Evolutionary conservation across 305 asterid genomes (phyloP).

Genomic region (Andrographis paniculata): DNA sequence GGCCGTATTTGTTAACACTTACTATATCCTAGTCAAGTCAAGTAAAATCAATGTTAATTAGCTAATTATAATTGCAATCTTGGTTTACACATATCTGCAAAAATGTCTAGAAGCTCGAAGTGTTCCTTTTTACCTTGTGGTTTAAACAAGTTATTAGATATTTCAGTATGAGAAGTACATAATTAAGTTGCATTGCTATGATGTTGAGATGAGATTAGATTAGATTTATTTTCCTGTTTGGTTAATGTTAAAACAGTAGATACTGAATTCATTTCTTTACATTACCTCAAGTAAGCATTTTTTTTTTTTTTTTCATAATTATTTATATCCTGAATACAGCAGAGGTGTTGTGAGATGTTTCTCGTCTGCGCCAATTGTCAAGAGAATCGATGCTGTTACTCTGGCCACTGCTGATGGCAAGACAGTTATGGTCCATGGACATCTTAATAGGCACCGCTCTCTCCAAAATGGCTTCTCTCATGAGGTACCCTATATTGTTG

Average conservation of each 20-base stretch:
- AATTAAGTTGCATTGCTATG: no score
- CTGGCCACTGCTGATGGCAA: constrained; percentile 56
- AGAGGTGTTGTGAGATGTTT: constrained; percentile 36
- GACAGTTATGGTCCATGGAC: constrained; percentile 40
- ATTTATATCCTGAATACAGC: constrained; percentile 28
- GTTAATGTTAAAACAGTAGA: no score
- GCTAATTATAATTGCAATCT: no score
- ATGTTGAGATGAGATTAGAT: no score
- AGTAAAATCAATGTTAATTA: no score
- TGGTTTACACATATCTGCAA: no score
- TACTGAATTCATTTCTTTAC: background rate
- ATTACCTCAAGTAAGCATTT: constrained; percentile 1
- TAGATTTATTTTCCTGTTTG: background rate
- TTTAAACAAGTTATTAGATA: no score
- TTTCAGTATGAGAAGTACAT: no score
- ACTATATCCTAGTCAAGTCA: no score
- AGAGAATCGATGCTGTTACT: constrained; percentile 51
- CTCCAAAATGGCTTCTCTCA: constrained; percentile 51
- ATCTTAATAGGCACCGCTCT: constrained; percentile 42
- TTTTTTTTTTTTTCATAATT: constrained; percentile 11
- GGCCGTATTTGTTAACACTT: no score
- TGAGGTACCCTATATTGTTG: constrained; percentile 35
- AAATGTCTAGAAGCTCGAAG: no score
- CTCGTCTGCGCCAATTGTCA: constrained; percentile 46
- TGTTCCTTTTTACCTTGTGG: no score